These are phyloP conservation scores for Lineolata rhizophorae DNA, from an alignment of 495 filamentous ascomycete genomes.

Conservation along the genomic window DNA sequence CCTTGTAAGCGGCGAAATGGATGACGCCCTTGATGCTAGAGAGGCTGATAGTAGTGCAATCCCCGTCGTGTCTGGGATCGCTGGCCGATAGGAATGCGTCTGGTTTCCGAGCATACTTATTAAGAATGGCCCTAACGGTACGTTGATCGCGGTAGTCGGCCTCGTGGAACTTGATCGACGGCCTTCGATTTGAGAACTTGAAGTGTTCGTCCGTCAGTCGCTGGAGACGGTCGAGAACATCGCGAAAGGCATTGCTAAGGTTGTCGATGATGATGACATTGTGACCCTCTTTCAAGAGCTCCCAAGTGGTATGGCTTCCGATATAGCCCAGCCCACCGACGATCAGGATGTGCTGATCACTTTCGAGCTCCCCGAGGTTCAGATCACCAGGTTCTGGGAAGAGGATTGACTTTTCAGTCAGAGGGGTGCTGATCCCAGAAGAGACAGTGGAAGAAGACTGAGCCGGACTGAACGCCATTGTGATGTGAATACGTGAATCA, in stretches of 20 bases:
- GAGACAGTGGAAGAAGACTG: too few species aligned
- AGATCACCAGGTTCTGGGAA: conserved; percentile 13
- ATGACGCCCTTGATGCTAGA: conserved; percentile 37
- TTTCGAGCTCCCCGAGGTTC: conserved; percentile 1
- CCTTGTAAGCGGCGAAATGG: conserved; percentile 41
- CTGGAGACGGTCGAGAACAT: conserved; percentile 30
- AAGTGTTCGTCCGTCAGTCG: conserved; percentile 28
- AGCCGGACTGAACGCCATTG: too few species aligned
- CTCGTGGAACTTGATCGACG: conserved; percentile 29
- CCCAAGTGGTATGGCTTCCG: conserved; percentile 38
- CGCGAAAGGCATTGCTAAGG: conserved; percentile 34
- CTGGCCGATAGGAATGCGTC: too few species aligned
- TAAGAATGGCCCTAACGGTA: conserved; percentile 11
- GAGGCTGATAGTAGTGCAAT: too few species aligned
- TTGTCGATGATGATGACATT: conserved; percentile 45
- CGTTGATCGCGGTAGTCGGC: conserved; percentile 29
- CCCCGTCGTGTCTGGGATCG: background rate
- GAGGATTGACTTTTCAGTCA: conserved; percentile 10
- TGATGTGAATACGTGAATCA: too few species aligned
- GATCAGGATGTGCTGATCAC: conserved; percentile 27
- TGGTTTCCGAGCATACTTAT: conserved; percentile 5
- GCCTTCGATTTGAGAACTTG: conserved; percentile 17
- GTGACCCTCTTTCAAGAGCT: conserved; percentile 37
- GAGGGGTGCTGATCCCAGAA: conserved; percentile 8
- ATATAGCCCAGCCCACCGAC: conserved; percentile 44